These are phyloP conservation scores for Exobasidium cylindrosporum DNA, from an alignment of 1,284 basidiomycete species.

Conservation along the genomic window DNA sequence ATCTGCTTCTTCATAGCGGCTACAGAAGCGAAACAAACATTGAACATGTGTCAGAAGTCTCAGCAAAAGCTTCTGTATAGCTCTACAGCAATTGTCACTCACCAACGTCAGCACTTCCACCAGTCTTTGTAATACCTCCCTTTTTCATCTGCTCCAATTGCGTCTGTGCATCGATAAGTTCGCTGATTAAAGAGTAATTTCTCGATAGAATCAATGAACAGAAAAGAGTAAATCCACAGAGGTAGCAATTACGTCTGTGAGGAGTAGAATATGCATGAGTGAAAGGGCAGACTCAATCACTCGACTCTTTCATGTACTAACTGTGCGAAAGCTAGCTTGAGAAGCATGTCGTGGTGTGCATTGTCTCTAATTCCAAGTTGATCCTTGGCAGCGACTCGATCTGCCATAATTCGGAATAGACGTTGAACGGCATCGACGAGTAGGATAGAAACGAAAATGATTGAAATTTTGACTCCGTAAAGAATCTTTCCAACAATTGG, in stretches of 20 bases:
- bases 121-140: constrained; percentile 53
- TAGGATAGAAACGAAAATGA: constrained; percentile 81
- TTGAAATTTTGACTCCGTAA: constrained; percentile 79
- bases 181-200: constrained; percentile 84
- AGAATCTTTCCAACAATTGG: constrained; percentile 59
- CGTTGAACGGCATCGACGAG: constrained; percentile 89
- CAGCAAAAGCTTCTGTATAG: no score
- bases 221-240: constrained; percentile 78
- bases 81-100: constrained; percentile 4
- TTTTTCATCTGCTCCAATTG: constrained; percentile 69
- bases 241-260: constrained; percentile 68
- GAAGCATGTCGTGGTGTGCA: constrained; percentile 20
- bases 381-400: constrained; percentile 69
- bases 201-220: constrained; percentile 75
- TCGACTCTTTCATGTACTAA: background rate
- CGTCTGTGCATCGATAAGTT: constrained; percentile 85
- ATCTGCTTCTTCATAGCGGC: constrained; percentile 53
- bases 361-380: constrained; percentile 66
- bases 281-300: background rate
- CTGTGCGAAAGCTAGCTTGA: constrained; percentile 15
- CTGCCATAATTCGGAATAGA: constrained; percentile 79
- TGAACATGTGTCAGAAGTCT: no score
- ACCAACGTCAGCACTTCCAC: constrained; percentile 8
- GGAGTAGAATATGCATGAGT: background rate
- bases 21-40: background rate